Base-by-base conservation (phyloP, 2,329 filamentous ascomycete species). In the Aspergillus intermedius region DNA sequence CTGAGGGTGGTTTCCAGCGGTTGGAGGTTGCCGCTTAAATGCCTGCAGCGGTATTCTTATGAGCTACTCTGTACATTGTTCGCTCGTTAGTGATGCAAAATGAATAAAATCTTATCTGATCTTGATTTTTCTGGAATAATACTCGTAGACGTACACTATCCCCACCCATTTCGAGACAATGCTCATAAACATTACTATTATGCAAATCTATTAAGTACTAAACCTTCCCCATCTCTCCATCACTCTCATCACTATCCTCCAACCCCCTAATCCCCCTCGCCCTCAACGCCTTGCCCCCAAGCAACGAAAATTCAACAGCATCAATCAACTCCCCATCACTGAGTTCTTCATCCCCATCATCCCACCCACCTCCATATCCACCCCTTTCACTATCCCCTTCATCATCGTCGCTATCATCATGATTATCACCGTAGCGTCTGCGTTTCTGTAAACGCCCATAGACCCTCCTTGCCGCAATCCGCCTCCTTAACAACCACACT, bases 1-100 rank as follows among this genome's bases (percentile, higher is more conserved):
- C 67, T 39, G 70, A 78, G 37, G 86, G 86, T 40, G 86, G 86
- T 2, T 89, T 68, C 50, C 63, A 62, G 56, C 62, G 70, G 25
- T 49, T 72, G 44, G 56, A 56, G 44, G 49, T 55, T 40, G 62
- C 58, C 43, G 40, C 25, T 49, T 23, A 35, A 13, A 40, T 37
- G 15, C 21, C 28, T 32, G 28, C 17, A n/a, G 19, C 2, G 17
- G 22, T 21, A 7, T 19, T 23, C 17, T 41, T 12, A 6, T 40
- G 5, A 30, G 25, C 25, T 12, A 30, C 25, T 30, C 10, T 10
- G 9, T 30, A n/a, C 4, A 37, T 6, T 13, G 4, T 13, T 8
- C 40, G 10, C 40, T 42, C 40, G 6, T 23, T 22, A 42, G 40
- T 13, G n/a, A 19, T 13, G n/a, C 6, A 19, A 42, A 37, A 30